A percentile compares a stretch with the other conserved stretches of the same genome.
Conservation (phyloP, 805 yeast species). For the Metschnikowia similis region DNA sequence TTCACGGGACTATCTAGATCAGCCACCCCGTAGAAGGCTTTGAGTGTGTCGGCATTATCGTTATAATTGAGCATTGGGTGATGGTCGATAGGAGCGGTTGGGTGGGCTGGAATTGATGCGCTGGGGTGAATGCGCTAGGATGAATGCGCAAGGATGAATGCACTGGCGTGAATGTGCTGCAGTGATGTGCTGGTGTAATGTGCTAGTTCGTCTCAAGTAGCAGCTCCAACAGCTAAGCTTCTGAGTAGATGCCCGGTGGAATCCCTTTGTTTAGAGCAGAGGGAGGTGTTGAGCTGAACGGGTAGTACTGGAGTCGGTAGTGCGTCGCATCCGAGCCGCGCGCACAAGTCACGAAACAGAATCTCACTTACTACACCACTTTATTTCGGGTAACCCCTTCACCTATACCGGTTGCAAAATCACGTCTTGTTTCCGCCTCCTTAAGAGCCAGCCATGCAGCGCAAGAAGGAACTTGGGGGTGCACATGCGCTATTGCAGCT, state of each 20-base stretch:
- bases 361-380: not conserved
- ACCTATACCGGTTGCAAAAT: conserved; percentile 16
- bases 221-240: not conserved
- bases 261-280: too few species aligned
- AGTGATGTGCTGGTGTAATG: not conserved
- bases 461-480: conserved; percentile 42
- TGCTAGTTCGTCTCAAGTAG: too few species aligned
- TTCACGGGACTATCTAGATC: conserved; percentile 21
- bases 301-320: not conserved
- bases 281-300: not conserved
- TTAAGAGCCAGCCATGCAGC: conserved; percentile 21
- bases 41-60: conserved; percentile 25
- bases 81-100: not conserved
- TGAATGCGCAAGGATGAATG: not conserved
- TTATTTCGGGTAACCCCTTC: conserved; percentile 19
- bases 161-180: not conserved
- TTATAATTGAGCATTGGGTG: conserved; percentile 28
- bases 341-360: conserved; percentile 1
- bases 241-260: too few species aligned
- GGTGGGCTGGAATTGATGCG: not conserved
- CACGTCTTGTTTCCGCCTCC: not conserved
- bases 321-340: not conserved
- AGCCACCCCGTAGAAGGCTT: conserved; percentile 27
- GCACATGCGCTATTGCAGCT: conserved; percentile 43
- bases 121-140: not conserved